These are phyloP conservation scores for Yarrowia sp. DNA, from an alignment of 805 yeast genomes.

Conservation along the genomic window DNA sequence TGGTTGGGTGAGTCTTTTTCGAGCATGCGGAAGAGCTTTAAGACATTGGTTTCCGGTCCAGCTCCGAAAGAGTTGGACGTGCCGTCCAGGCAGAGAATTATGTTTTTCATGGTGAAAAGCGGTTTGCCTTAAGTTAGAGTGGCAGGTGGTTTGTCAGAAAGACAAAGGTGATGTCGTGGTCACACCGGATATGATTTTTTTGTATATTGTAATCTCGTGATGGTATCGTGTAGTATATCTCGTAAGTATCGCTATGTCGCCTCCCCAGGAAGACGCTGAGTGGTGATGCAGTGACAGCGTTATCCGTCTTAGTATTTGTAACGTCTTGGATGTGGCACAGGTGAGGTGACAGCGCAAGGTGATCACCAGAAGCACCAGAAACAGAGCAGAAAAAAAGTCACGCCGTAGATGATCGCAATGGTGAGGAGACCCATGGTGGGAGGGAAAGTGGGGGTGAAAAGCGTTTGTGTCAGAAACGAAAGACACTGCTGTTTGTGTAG, in stretches of 20 bases:
- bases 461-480: no score
- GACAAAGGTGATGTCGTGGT: no score
- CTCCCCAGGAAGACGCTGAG: no score
- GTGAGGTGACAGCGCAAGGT: not conserved
- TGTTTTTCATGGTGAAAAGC: slow-evolving; percentile 15
- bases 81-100: slow-evolving; percentile 28
- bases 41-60: slow-evolving; percentile 28
- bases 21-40: slow-evolving; percentile 28
- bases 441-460: not conserved
- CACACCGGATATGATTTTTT: no score
- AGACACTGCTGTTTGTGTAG: no score
- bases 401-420: not conserved
- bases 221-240: no score
- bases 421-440: not conserved
- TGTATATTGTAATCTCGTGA: no score
- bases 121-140: no score
- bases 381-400: not conserved
- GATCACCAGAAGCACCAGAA: slow-evolving; percentile 11
- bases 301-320: no score
- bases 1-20: slow-evolving; percentile 26
- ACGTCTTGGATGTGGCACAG: not conserved
- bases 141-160: no score
- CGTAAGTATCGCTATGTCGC: no score
- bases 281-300: no score
- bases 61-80: slow-evolving; percentile 27